These are phyloP conservation scores for Linanthus parryae DNA, from an alignment of 148 eudicot genomes.

Conservation along the genomic window DNA sequence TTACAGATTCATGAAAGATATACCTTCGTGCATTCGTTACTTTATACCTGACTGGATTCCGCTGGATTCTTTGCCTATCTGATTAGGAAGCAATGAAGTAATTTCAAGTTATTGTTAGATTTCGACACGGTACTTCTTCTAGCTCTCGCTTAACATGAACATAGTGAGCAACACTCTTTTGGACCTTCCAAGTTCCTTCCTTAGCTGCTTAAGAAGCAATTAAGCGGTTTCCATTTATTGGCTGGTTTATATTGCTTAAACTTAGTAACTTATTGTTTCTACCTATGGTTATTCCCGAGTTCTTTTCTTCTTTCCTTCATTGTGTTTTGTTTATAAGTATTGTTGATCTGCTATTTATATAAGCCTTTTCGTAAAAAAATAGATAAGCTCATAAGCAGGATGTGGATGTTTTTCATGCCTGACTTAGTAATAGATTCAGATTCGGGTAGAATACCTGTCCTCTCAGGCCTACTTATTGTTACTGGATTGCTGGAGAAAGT, in stretches of 20 bases:
- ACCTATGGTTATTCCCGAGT: neutral
- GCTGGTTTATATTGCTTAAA: neutral
- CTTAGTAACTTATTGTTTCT: neutral
- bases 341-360: neutral
- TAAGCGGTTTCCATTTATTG: neutral
- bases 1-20: no score
- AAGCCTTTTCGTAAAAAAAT: neutral
- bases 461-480: neutral
- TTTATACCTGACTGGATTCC: no score
- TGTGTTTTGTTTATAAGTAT: neutral
- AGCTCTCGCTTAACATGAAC: no score
- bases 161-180: no score
- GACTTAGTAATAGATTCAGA: neutral
- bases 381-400: neutral
- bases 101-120: no score
- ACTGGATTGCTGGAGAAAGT: no score
- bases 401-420: neutral
- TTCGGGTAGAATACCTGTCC: neutral
- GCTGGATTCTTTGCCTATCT: no score
- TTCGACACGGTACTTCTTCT: no score
- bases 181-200: no score
- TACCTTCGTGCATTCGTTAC: no score
- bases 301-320: neutral
- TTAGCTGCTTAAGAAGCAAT: neutral
- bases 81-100: no score